Percentiles rank a stretch among this genome's conserved stretches.
Evolutionary conservation across 306 rosid species (phyloP).

Genomic region (Pterocarpus santalinus): DNA sequence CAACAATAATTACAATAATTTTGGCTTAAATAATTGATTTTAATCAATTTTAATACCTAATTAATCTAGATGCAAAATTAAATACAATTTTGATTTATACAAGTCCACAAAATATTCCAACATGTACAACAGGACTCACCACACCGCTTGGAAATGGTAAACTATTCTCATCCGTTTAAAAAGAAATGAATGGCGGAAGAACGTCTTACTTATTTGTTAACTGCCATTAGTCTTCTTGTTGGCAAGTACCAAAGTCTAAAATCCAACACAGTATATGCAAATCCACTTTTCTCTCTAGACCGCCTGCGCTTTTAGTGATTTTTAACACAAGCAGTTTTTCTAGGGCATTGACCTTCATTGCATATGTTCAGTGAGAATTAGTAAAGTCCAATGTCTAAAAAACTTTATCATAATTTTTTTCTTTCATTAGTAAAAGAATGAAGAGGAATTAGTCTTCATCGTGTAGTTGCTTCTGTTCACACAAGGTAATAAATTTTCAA

Average conservation of each 20-base stretch:
- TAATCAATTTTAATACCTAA: no score
- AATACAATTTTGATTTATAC: no score
- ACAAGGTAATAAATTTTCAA: neutral
- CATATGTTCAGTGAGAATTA: slow-evolving; percentile 12
- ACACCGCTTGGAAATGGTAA: slow-evolving; percentile 5
- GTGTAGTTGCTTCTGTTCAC: neutral
- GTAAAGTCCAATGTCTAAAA: no score
- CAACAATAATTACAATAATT: no score
- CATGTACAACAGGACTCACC: neutral
- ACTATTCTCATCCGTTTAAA: neutral
- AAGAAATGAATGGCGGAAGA: neutral
- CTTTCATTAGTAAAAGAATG: neutral
- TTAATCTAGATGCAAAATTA: no score
- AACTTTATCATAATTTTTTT: neutral
- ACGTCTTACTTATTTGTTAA: slow-evolving; percentile 15
- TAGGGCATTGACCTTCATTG: slow-evolving; percentile 19
- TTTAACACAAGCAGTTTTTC: neutral
- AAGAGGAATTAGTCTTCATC: slow-evolving; percentile 8
- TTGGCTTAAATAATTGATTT: no score
- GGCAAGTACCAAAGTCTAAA: slow-evolving; percentile 15
- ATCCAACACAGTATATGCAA: neutral
- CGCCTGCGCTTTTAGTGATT: neutral
- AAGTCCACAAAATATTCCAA: no score
- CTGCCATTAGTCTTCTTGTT: neutral
- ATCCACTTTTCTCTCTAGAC: no score